A percentile compares a stretch with the other conserved stretches of the same genome.
phyloP scores from a whole-genome alignment of 164 flowering plant species.

The Euptelea pleiosperma region DNA sequence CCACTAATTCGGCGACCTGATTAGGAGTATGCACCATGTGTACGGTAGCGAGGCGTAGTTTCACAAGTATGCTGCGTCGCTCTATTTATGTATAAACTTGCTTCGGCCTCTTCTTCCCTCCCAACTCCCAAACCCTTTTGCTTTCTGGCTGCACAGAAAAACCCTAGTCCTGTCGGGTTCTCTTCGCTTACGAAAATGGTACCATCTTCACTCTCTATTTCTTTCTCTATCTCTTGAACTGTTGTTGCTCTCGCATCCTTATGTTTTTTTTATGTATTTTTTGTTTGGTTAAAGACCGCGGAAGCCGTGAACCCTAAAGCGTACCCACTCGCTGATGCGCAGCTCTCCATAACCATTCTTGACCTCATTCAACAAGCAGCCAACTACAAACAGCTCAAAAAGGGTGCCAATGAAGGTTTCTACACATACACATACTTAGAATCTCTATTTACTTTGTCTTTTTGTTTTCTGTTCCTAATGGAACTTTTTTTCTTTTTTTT shows the following conservation, averaged over 20 bases:
- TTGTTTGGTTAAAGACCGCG: slow-evolving; percentile 9
- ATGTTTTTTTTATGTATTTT: background rate
- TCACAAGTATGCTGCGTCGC: no score
- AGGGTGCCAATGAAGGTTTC: slow-evolving; percentile 43
- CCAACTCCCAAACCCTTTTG: background rate
- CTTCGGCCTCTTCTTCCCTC: background rate
- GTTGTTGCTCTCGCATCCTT: background rate
- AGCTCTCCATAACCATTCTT: slow-evolving; percentile 28
- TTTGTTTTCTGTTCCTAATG: background rate
- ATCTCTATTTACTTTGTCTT: no score
- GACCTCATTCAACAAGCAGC: slow-evolving; percentile 27
- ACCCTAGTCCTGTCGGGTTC: background rate
- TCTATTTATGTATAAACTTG: background rate
- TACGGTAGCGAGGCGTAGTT: no score
- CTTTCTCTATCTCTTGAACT: background rate
- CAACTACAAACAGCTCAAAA: slow-evolving; percentile 35
- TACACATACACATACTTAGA: no score
- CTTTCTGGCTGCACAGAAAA: background rate
- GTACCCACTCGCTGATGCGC: slow-evolving; percentile 30
- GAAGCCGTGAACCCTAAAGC: slow-evolving; percentile 29
- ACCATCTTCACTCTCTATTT: background rate
- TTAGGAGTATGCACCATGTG: no score
- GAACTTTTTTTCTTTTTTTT: background rate
- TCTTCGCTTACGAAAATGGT: slow-evolving; percentile 8
- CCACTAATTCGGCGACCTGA: no score